These are phyloP conservation scores for Colletotrichum salicis DNA, from an alignment of 2,329 filamentous ascomycete genomes.

Conservation along the genomic window DNA sequence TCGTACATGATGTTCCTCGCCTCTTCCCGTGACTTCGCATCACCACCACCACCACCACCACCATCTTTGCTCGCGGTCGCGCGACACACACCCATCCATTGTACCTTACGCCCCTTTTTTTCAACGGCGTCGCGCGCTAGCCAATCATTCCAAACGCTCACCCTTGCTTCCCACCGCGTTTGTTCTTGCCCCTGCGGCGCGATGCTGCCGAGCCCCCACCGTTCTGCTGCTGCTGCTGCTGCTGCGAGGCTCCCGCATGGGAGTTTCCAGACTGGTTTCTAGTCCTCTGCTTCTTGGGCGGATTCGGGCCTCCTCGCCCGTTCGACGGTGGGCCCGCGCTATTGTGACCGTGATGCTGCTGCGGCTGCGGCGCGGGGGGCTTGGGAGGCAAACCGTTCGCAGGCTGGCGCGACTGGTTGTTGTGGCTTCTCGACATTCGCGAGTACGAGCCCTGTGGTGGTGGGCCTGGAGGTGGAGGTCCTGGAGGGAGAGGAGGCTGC, in stretches of 20 bases:
- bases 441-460: constrained; percentile 39
- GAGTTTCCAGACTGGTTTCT: constrained; percentile 26
- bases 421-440: constrained; percentile 29
- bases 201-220: constrained; percentile 8
- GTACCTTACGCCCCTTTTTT: neutral
- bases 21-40: constrained; percentile 8
- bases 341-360: constrained; percentile 24
- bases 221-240: constrained; percentile 6
- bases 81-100: neutral
- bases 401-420: constrained; percentile 24
- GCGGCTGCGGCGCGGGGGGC: constrained; percentile 30
- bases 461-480: constrained; percentile 47
- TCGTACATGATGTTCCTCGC: constrained; percentile 20
- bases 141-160: constrained; percentile 19
- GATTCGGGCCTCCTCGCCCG: constrained; percentile 27
- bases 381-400: constrained; percentile 25
- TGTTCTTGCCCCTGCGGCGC: constrained; percentile 32
- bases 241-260: constrained; percentile 2
- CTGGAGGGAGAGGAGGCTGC: constrained; percentile 52
- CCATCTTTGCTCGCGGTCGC: constrained; percentile 3
- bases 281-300: constrained; percentile 25
- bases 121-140: constrained; percentile 12
- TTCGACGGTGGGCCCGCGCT: constrained; percentile 28
- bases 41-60: neutral
- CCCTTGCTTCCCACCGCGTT: constrained; percentile 34